Evolutionary conservation across 441 rosid species (phyloP).

Genomic region (Francoa sonchifolia): DNA sequence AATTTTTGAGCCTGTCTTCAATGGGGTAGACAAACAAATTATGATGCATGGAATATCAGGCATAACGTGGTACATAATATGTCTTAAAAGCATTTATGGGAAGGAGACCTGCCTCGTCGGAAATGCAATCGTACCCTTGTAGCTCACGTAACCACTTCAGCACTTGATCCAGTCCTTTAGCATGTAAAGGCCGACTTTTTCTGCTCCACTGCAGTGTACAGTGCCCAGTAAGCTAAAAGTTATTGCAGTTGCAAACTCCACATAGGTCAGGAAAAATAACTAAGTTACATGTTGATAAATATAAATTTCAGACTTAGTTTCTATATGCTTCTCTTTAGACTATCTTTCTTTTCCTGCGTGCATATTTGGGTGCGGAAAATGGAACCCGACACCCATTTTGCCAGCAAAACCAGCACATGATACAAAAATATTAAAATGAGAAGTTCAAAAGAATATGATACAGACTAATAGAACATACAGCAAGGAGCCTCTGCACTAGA

Average conservation of each 20-base stretch:
- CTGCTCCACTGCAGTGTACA: slow-evolving; percentile 59
- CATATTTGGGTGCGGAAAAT: too few species aligned
- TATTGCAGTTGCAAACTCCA: too few species aligned
- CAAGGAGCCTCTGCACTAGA: slow-evolving; percentile 48
- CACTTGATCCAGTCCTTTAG: slow-evolving; percentile 69
- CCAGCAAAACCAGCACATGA: neutral
- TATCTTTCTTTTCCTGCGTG: too few species aligned
- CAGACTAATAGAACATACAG: slow-evolving; percentile 36
- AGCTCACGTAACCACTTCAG: slow-evolving; percentile 70
- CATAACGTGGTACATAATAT: slow-evolving; percentile 8
- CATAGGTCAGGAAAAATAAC: too few species aligned
- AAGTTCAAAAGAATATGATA: slow-evolving; percentile 3
- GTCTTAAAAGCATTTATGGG: slow-evolving; percentile 11
- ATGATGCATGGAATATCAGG: slow-evolving; percentile 12
- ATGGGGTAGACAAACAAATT: slow-evolving; percentile 14
- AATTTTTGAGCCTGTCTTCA: slow-evolving; percentile 30
- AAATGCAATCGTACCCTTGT: slow-evolving; percentile 28
- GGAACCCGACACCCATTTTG: too few species aligned
- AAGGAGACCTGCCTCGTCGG: slow-evolving; percentile 57
- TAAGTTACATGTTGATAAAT: too few species aligned
- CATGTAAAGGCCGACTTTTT: slow-evolving; percentile 68
- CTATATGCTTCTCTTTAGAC: too few species aligned
- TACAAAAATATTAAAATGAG: neutral
- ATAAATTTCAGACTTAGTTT: too few species aligned
- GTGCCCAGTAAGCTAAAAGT: too few species aligned